Percentiles rank a stretch among this genome's conserved stretches.
These are phyloP conservation scores for Xylaria scruposa DNA, from an alignment of 495 filamentous ascomycete species.

Conservation along the genomic window DNA sequence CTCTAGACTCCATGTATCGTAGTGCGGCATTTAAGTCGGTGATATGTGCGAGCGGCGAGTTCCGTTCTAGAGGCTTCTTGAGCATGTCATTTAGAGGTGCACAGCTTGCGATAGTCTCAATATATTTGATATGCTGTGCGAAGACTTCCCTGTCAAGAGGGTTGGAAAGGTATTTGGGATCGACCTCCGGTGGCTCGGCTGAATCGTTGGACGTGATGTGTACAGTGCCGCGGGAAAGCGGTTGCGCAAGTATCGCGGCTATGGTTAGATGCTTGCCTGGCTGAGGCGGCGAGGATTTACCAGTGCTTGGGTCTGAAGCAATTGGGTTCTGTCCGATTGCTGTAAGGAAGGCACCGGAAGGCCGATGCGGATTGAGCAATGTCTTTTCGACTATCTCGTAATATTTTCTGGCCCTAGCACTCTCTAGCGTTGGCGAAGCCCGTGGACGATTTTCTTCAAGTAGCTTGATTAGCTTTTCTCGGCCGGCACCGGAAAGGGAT, in stretches of 20 bases:
- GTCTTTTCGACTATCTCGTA: constrained; percentile 25
- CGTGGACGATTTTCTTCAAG: constrained; percentile 9
- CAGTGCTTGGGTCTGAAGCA: constrained; percentile 18
- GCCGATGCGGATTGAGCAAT: constrained; percentile 18
- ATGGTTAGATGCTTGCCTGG: constrained; percentile 52
- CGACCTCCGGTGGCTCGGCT: constrained; percentile 48
- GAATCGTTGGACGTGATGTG: constrained; percentile 57
- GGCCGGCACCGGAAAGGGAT: not conserved
- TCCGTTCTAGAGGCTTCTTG: constrained; percentile 18
- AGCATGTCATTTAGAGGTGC: constrained; percentile 19
- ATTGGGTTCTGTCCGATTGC: not conserved
- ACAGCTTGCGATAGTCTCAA: constrained; percentile 16
- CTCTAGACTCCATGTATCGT: constrained; percentile 5
- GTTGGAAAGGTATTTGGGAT: constrained; percentile 63
- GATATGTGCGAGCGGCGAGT: not conserved
- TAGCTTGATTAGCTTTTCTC: not conserved
- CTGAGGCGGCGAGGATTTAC: constrained; percentile 34
- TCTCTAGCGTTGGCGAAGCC: not conserved
- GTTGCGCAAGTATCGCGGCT: constrained; percentile 52
- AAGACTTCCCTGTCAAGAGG: constrained; percentile 58
- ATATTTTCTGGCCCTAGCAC: not conserved
- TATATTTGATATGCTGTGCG: constrained; percentile 37
- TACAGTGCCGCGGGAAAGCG: constrained; percentile 64
- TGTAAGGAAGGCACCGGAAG: constrained; percentile 23
- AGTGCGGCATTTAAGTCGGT: constrained; percentile 15